A percentile compares a stretch with the other conserved stretches of the same genome.
These are phyloP conservation scores for Diaporthe sp. DNA, from an alignment of 2,329 filamentous ascomycete species.

Conservation along the genomic window DNA sequence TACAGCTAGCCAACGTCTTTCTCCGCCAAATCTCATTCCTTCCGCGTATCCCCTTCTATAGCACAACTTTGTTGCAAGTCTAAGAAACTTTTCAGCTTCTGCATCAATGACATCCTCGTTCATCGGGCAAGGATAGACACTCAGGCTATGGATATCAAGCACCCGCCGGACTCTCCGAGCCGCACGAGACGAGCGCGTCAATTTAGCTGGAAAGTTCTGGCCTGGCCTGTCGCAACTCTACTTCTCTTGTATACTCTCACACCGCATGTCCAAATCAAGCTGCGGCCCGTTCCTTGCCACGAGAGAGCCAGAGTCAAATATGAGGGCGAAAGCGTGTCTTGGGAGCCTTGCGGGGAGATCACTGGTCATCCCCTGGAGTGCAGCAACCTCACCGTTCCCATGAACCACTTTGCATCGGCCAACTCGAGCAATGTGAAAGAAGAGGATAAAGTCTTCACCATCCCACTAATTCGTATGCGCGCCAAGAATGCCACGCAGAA, in stretches of 20 bases:
- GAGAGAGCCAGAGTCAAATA: slow-evolving; percentile 33
- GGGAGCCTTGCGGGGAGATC: slow-evolving; percentile 51
- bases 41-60: too few relatives aligned
- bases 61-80: too few relatives aligned
- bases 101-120: too few relatives aligned
- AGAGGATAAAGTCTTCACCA: slow-evolving; percentile 49
- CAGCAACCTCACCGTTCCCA: slow-evolving; percentile 52
- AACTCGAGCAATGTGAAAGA: slow-evolving; percentile 35
- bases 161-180: too few relatives aligned
- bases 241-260: neutral
- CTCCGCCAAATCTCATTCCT: neutral
- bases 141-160: neutral
- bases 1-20: neutral
- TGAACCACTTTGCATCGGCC: slow-evolving; percentile 54
- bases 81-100: neutral
- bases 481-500: slow-evolving; percentile 53
- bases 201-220: neutral
- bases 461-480: slow-evolving; percentile 56
- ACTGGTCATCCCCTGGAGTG: slow-evolving; percentile 51
- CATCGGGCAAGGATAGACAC: neutral
- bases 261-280: neutral
- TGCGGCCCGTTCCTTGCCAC: neutral
- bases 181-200: too few relatives aligned
- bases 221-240: neutral
- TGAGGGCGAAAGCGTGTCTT: slow-evolving; percentile 48